Evolutionary conservation across 78 protist genomes (phyloP), one percentile per base, ranked within the genome.

Genomic region (Cavenderia fasciculata): DNA sequence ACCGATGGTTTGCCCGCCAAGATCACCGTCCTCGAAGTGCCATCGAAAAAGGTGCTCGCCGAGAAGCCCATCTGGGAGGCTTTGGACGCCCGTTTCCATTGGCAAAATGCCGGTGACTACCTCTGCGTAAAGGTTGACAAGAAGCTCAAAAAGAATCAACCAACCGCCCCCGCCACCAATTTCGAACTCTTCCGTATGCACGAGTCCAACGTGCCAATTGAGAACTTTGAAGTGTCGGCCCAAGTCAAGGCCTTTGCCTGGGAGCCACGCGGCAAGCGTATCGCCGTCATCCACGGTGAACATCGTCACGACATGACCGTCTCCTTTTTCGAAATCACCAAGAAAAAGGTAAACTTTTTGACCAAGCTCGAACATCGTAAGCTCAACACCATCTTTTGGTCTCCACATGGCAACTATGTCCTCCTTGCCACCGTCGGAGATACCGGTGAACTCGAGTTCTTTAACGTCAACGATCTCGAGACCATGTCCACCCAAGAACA

Each of bases 121-220:
- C 92, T 97, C 33, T 66, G 92, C 71, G 95, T 96, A 29, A 88
- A 90, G 75, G 85, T 91, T 31, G 95, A 94, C 38, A 88, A 94
- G 51, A 87, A 95, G 82, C 21, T 71, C 21, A 86, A 92, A 61
- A 84, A 75, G 86, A 62, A 59, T 16, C 19, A 43, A 47, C 73
- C 44, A 21, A 59, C 51, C 46, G 43, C 63, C 10, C 65, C 88
- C 18, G 34, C 70, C 47, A 61, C 86, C 23, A 44, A 27, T 19
- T 94, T 95, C 73, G 97, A 97, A 85, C 33, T 97, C 49, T 96
- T 97, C 97, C 94, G 97, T 34, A 54, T 94, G 84, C 86, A 93
- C 49, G 95, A 93, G 61, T 85, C 92, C 40, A 87, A 70, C 44
- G 34, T 96, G 12, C 96, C 98, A 25, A 85, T 92, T 47, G 97